phyloP scores from a whole-genome alignment of 257 asterid species.

The Solanum neorickii region DNA sequence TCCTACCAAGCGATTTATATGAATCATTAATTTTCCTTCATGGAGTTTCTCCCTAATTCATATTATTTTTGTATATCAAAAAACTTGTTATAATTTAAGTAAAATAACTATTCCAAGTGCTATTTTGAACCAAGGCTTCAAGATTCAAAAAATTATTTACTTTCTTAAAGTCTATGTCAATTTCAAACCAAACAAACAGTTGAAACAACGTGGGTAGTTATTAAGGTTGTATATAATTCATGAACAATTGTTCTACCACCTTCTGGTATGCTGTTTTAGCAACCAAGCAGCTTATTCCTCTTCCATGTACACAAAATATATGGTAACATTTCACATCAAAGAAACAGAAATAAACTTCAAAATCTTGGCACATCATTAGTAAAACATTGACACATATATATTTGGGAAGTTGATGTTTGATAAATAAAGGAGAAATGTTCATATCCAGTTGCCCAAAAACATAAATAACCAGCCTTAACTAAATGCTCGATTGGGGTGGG shows the following conservation, averaged over 20 bases:
- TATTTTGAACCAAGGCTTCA: too few species aligned
- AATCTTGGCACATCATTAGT: background rate
- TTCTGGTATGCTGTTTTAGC: background rate
- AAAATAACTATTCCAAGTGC: too few species aligned
- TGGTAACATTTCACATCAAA: background rate
- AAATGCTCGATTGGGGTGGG: conserved; percentile 55
- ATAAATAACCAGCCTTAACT: background rate
- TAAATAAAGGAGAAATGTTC: background rate
- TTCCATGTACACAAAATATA: background rate
- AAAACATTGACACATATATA: background rate
- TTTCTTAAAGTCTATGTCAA: too few species aligned
- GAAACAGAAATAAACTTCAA: background rate
- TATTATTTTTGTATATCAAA: too few species aligned
- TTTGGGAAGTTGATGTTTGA: background rate
- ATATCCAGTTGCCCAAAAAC: background rate
- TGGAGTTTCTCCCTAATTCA: too few species aligned
- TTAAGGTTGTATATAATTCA: background rate
- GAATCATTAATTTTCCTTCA: too few species aligned
- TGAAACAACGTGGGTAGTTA: background rate
- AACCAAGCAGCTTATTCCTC: background rate
- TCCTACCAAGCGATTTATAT: too few species aligned
- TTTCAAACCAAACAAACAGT: too few species aligned
- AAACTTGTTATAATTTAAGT: too few species aligned
- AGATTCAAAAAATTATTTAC: too few species aligned
- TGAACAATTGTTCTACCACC: background rate